Evolutionary conservation across 2,329 filamentous ascomycete species (phyloP).

Genomic region (Didymella segeticola): DNA sequence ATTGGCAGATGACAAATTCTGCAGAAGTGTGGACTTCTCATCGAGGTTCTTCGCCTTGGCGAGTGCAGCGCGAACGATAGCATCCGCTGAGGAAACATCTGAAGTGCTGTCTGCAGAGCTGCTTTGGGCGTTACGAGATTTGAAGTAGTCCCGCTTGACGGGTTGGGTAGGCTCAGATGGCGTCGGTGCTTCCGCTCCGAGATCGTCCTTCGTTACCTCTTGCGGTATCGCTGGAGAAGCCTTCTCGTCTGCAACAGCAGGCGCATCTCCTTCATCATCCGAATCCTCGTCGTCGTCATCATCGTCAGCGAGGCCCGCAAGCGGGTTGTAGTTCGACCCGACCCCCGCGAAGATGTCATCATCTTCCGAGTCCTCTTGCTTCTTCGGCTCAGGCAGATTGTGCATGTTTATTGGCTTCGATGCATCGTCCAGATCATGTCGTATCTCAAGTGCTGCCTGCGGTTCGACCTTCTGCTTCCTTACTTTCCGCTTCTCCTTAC

Average conservation of each 20-base stretch:
- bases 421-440: constrained; percentile 53
- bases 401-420: constrained; percentile 53
- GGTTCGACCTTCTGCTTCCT: constrained; percentile 57
- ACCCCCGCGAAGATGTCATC: constrained; percentile 69
- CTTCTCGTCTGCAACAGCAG: constrained; percentile 1
- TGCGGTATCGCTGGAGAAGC: constrained; percentile 3
- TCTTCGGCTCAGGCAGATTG: constrained; percentile 42
- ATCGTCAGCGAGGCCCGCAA: constrained; percentile 61
- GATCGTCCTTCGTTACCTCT: constrained; percentile 9
- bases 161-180: constrained; percentile 11
- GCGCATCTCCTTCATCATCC: constrained; percentile 30
- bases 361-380: constrained; percentile 52
- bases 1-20: constrained; percentile 36
- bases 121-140: constrained; percentile 13
- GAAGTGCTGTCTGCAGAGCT: constrained; percentile 42
- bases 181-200: constrained; percentile 6
- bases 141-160: constrained; percentile 33
- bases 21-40: constrained; percentile 54
- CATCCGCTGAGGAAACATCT: constrained; percentile 64
- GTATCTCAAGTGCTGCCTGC: constrained; percentile 40
- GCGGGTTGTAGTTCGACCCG: constrained; percentile 66
- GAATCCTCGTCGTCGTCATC: constrained; percentile 56
- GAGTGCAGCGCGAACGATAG: constrained; percentile 81
- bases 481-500: constrained; percentile 67
- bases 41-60: constrained; percentile 72